Conservation (phyloP, 2,329 filamentous ascomycete species). For the Aspergillus glaucus region DNA sequence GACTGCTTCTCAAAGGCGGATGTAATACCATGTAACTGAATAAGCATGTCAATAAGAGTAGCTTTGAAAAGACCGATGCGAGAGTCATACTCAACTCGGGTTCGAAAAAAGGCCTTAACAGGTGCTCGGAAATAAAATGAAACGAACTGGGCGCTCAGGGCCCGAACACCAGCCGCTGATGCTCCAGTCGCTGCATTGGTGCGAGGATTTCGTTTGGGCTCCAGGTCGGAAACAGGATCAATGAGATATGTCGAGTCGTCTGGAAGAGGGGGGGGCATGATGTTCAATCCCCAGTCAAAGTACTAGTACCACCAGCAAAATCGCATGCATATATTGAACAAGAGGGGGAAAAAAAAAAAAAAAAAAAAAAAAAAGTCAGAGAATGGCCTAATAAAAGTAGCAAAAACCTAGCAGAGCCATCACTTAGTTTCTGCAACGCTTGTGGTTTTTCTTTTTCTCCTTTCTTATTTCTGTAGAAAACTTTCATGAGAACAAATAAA, state of each 20-base stretch:
- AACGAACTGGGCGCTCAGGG: constrained; percentile 73
- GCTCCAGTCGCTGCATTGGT: constrained; percentile 63
- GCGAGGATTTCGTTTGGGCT: constrained; percentile 41
- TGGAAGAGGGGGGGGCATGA: not conserved
- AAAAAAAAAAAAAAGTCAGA: not conserved
- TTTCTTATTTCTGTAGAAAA: too few relatives aligned
- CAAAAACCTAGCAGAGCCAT: too few relatives aligned
- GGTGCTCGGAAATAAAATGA: constrained; percentile 90
- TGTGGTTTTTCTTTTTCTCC: too few relatives aligned
- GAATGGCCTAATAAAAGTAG: too few relatives aligned
- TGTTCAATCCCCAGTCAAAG: not conserved
- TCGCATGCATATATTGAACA: not conserved
- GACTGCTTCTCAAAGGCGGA: constrained; percentile 3
- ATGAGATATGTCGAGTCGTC: constrained; percentile 10
- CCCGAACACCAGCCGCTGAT: constrained; percentile 79
- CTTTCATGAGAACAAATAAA: not conserved
- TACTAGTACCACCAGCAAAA: not conserved
- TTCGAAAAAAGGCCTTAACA: constrained; percentile 87
- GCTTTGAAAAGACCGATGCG: not conserved
- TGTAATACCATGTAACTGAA: constrained; percentile 46
- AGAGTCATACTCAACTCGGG: constrained; percentile 70
- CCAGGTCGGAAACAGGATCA: constrained; percentile 7
- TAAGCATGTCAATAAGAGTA: constrained; percentile 12
- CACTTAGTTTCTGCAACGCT: too few relatives aligned
- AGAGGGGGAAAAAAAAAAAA: not conserved